Conservation (phyloP, 192 early-diverging fungal genomes). For the Rhizophagus sp. region DNA sequence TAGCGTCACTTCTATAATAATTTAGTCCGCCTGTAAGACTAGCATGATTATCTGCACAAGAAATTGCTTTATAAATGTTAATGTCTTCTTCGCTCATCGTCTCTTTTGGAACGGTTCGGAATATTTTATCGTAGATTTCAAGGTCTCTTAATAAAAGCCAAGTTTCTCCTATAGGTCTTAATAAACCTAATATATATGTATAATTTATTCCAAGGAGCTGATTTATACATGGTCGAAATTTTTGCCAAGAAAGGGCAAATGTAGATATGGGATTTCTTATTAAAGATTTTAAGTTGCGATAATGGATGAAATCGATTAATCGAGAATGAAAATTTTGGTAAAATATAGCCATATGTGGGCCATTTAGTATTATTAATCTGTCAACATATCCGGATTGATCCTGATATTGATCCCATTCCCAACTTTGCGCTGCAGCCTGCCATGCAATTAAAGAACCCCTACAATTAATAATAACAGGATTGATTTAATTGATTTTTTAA, state of each 20-base stretch:
- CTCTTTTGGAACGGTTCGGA: not conserved
- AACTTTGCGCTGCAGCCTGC: conserved; percentile 17
- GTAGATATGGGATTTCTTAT: not conserved
- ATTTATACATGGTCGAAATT: not conserved
- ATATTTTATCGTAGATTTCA: not conserved
- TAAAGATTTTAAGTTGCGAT: not conserved
- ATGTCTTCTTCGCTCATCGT: not conserved
- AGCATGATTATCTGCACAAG: not conserved
- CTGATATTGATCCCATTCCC: conserved; percentile 16
- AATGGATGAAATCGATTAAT: not conserved
- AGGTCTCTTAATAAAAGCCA: not conserved
- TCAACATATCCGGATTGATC: not conserved
- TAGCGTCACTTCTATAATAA: conserved; percentile 23
- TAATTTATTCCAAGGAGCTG: not conserved
- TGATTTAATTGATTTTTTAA: too few species aligned
- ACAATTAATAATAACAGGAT: not conserved
- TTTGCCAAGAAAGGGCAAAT: not conserved
- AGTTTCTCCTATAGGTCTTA: not conserved
- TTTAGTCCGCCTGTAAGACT: conserved; percentile 15
- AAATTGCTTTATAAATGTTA: conserved; percentile 21
- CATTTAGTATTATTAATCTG: not conserved
- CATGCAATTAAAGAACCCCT: conserved; percentile 6
- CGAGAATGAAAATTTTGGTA: not conserved
- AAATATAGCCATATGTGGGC: not conserved
- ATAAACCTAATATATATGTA: not conserved